Evolutionary conservation across 2,329 filamentous ascomycete species (phyloP).

Genomic region (Trichoderma oligosporum): DNA sequence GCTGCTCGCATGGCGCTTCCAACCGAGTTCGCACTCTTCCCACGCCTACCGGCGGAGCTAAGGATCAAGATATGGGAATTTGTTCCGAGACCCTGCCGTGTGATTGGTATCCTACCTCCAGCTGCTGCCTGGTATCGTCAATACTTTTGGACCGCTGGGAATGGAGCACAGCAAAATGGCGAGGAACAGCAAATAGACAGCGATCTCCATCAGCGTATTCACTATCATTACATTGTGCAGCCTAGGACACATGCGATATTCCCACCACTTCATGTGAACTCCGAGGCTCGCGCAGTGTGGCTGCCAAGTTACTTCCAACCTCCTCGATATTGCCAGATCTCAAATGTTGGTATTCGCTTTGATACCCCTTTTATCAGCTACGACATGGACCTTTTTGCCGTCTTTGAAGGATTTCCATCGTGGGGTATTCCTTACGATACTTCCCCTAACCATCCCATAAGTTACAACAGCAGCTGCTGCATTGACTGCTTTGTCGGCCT

Average conservation of each 20-base stretch:
- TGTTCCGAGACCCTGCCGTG: conserved; percentile 4
- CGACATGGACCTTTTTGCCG: background rate
- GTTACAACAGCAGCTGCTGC: background rate
- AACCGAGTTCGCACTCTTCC: background rate
- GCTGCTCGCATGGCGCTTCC: background rate
- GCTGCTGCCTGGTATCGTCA: conserved; percentile 8
- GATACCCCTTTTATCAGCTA: conserved; percentile 12
- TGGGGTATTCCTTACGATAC: background rate
- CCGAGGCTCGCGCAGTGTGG: conserved; percentile 1
- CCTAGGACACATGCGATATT: conserved; percentile 9
- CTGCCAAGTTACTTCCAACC: background rate
- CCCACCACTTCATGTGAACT: background rate
- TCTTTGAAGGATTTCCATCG: conserved; percentile 4
- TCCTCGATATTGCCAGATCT: background rate
- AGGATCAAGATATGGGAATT: conserved; percentile 8
- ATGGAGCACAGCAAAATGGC: background rate
- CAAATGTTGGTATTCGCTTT: background rate
- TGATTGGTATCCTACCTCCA: conserved; percentile 2
- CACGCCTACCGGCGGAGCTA: conserved; percentile 1
- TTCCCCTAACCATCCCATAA: background rate
- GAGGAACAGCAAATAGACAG: background rate
- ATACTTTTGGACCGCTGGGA: background rate
- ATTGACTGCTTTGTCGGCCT: conserved; percentile 1
- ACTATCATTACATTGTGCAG: conserved; percentile 11
- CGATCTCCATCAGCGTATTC: background rate